Percentiles rank a stretch among this genome's conserved stretches.
Conservation (phyloP, 1,284 basidiomycete species). For the Blastosporella zonata region DNA sequence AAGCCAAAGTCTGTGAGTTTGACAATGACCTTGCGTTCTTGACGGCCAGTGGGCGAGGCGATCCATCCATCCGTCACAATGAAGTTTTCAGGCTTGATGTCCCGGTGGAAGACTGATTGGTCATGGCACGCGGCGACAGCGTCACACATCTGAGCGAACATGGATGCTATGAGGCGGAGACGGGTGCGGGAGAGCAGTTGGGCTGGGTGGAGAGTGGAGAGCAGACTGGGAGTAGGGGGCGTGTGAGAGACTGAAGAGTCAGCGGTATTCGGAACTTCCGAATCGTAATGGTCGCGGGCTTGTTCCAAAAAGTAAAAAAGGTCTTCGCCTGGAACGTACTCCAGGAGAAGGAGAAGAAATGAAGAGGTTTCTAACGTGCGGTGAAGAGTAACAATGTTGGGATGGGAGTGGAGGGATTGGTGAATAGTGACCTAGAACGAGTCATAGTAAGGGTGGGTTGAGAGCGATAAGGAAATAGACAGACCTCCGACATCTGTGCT, state of each 20-base stretch:
- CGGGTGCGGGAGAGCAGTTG: constrained; percentile 85
- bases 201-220: constrained; percentile 83
- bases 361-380: constrained; percentile 69
- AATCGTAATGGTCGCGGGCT: constrained; percentile 80
- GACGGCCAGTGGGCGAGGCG: constrained; percentile 46
- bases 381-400: constrained; percentile 95
- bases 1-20: constrained; percentile 98
- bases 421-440: constrained; percentile 80
- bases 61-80: constrained; percentile 84
- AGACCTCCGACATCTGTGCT: constrained; percentile 86
- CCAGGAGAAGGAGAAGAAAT: constrained; percentile 47
- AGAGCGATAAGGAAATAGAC: constrained; percentile 20
- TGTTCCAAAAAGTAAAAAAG: constrained; percentile 97
- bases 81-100: constrained; percentile 98
- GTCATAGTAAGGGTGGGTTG: constrained; percentile 12
- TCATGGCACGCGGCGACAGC: constrained; percentile 96
- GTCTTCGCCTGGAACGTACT: constrained; percentile 96
- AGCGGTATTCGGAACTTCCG: constrained; percentile 38
- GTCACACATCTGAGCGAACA: constrained; percentile 98
- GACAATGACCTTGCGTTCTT: constrained; percentile 78
- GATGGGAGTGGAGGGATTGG: constrained; percentile 87
- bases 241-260: constrained; percentile 63
- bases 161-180: constrained; percentile 88
- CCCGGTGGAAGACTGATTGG: constrained; percentile 89
- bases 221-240: constrained; percentile 90